Conservation (phyloP, 1,284 basidiomycete species). For the Cutaneotrichosporon sp. region DNA sequence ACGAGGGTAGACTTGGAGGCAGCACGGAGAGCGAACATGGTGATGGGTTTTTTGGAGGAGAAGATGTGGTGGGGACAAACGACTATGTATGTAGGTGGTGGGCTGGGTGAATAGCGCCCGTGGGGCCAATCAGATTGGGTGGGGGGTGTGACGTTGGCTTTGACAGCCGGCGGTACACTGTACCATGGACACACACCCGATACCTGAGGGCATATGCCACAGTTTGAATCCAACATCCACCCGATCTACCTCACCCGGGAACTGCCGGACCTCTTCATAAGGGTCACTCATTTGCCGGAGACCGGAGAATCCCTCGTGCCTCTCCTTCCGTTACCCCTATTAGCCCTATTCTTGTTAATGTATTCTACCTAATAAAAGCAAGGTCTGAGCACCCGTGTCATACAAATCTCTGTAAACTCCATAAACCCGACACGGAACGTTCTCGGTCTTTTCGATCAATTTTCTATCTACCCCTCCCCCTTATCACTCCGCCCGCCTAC, state of each 20-base stretch:
- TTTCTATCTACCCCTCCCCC: background rate
- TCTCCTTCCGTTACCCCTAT: no score
- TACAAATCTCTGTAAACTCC: background rate
- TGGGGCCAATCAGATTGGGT: conserved; percentile 1
- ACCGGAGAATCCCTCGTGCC: no score
- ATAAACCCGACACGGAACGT: background rate
- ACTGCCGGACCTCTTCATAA: background rate
- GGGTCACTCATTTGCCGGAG: background rate
- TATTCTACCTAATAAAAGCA: no score
- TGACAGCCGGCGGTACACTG: background rate
- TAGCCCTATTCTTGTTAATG: no score
- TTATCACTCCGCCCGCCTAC: background rate
- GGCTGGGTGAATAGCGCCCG: background rate
- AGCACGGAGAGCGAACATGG: conserved; percentile 41
- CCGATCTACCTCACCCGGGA: background rate
- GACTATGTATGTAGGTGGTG: background rate
- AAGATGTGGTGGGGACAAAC: background rate
- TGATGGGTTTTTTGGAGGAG: conserved; percentile 26
- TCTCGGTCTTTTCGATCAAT: background rate
- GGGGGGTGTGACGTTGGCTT: background rate
- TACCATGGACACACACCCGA: background rate
- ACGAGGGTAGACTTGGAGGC: conserved; percentile 35
- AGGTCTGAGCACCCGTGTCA: background rate
- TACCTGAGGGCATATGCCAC: background rate
- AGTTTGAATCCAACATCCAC: background rate